Percentiles rank a stretch among this genome's conserved stretches.
Evolutionary conservation across 2,329 filamentous ascomycete species (phyloP).

Genomic region (Calonectria naviculata): DNA sequence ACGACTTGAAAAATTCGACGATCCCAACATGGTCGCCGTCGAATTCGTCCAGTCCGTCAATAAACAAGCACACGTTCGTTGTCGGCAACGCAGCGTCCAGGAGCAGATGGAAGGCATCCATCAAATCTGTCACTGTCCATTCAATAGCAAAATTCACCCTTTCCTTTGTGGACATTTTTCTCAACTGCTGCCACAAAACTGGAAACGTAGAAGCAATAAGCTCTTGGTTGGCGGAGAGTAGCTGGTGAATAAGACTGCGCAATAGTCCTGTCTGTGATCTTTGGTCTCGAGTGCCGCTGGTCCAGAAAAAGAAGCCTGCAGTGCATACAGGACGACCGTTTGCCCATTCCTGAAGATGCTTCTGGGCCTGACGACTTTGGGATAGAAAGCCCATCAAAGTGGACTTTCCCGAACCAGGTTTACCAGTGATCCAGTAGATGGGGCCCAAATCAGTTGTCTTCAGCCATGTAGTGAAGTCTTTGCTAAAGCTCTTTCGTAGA

Average conservation of each 20-base stretch:
- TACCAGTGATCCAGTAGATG: constrained; percentile 52
- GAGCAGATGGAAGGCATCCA: constrained; percentile 35
- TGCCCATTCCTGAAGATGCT: constrained; percentile 42
- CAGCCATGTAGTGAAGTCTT: constrained; percentile 43
- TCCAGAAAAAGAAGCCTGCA: constrained; percentile 59
- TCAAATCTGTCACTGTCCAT: constrained; percentile 45
- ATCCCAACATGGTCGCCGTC: constrained; percentile 43
- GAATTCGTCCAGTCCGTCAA: constrained; percentile 50
- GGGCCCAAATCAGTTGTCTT: constrained; percentile 28
- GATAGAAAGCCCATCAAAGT: constrained; percentile 55
- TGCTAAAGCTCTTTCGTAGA: constrained; percentile 11
- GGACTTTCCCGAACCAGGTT: constrained; percentile 59
- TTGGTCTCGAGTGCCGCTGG: constrained; percentile 51
- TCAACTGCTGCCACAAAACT: constrained; percentile 40
- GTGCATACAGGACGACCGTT: constrained; percentile 38
- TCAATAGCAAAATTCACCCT: constrained; percentile 42
- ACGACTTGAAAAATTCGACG: constrained; percentile 41
- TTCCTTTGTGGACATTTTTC: constrained; percentile 43
- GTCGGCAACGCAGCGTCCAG: constrained; percentile 30
- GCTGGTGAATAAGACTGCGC: constrained; percentile 49
- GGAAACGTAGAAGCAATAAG: constrained; percentile 42
- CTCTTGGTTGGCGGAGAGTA: constrained; percentile 40
- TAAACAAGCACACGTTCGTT: constrained; percentile 42
- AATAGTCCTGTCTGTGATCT: constrained; percentile 50
- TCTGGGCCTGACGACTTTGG: constrained; percentile 29